Evolutionary conservation across 2,329 filamentous ascomycete species (phyloP).

Genomic region (Drechslerella coelobrocha): DNA sequence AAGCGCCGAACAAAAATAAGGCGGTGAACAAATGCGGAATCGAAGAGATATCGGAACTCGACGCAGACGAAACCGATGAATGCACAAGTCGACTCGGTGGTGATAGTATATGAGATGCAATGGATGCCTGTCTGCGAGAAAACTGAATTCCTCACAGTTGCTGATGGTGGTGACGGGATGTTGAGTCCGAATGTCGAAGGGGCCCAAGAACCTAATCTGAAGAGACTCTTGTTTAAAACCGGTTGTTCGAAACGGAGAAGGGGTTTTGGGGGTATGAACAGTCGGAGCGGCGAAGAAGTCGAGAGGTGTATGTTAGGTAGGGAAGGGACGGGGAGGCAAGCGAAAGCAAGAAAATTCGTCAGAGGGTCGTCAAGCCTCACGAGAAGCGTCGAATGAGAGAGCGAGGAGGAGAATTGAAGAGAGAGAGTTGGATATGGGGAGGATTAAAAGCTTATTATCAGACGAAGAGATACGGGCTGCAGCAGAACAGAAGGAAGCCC

Average conservation of each 20-base stretch:
- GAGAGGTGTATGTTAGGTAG: slow-evolving; percentile 8
- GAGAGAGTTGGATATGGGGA: slow-evolving; percentile 10
- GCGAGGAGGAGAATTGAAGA: slow-evolving; percentile 3
- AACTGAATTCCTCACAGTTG: slow-evolving; percentile 50
- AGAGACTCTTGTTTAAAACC: slow-evolving; percentile 35
- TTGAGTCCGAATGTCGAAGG: slow-evolving; percentile 24
- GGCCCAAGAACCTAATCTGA: slow-evolving; percentile 32
- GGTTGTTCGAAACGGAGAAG: slow-evolving; percentile 17
- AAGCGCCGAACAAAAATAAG: slow-evolving; percentile 34
- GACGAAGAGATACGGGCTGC: slow-evolving; percentile 43
- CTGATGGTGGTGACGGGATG: slow-evolving; percentile 10
- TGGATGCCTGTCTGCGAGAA: slow-evolving; percentile 37
- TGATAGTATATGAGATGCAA: not conserved
- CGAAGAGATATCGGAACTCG: slow-evolving; percentile 43
- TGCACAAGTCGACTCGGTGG: slow-evolving; percentile 6
- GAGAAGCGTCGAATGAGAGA: slow-evolving; percentile 43
- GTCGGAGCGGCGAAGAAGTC: slow-evolving; percentile 17
- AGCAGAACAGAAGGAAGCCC: slow-evolving; percentile 23
- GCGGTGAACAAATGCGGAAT: slow-evolving; percentile 23
- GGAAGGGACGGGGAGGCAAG: slow-evolving; percentile 21
- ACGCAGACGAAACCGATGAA: slow-evolving; percentile 41
- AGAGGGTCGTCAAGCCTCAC: slow-evolving; percentile 51
- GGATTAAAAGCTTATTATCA: slow-evolving; percentile 50
- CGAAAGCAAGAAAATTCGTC: slow-evolving; percentile 34
- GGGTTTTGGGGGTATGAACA: not conserved